A percentile compares a stretch with the other conserved stretches of the same genome.
phyloP scores from a whole-genome alignment of 1,139 yeast species.

The Candida smagusa region DNA sequence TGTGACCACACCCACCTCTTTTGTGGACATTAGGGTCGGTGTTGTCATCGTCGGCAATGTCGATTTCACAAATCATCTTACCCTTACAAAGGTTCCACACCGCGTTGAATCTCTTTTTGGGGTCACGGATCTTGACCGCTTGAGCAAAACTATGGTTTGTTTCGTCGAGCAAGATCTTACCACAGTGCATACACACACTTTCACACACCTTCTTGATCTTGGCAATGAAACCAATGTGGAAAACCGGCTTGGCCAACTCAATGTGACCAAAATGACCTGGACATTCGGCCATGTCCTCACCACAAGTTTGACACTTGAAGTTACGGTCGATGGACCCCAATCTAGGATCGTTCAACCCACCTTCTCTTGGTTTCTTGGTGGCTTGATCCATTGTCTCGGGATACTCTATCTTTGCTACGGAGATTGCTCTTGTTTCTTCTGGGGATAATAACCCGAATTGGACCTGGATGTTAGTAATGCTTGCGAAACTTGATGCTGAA shows the following conservation, averaged over 20 bases:
- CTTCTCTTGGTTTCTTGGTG: constrained; percentile 90
- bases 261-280: constrained; percentile 99
- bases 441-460: constrained; percentile 98
- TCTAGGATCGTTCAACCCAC: constrained; percentile 96
- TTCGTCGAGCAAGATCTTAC: constrained; percentile 86
- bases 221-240: constrained; percentile 92
- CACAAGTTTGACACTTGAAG: constrained; percentile 97
- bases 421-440: constrained; percentile 94
- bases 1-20: constrained; percentile 98
- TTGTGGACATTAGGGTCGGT: constrained; percentile 44
- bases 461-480: constrained; percentile 41
- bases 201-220: constrained; percentile 95
- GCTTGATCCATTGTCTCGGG: constrained; percentile 99
- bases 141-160: constrained; percentile 82
- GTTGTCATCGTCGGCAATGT: constrained; percentile 59
- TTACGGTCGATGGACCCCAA: constrained; percentile 96
- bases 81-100: constrained; percentile 92
- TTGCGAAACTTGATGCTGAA: constrained; percentile 1
- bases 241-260: constrained; percentile 96
- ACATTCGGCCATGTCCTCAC: constrained; percentile 98
- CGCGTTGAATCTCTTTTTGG: constrained; percentile 93
- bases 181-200: constrained; percentile 98
- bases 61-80: constrained; percentile 95
- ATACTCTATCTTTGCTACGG: constrained; percentile 94
- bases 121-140: constrained; percentile 86